phyloP scores from a whole-genome alignment of 2,329 filamentous ascomycete species.

The Penicillium concentricum region DNA sequence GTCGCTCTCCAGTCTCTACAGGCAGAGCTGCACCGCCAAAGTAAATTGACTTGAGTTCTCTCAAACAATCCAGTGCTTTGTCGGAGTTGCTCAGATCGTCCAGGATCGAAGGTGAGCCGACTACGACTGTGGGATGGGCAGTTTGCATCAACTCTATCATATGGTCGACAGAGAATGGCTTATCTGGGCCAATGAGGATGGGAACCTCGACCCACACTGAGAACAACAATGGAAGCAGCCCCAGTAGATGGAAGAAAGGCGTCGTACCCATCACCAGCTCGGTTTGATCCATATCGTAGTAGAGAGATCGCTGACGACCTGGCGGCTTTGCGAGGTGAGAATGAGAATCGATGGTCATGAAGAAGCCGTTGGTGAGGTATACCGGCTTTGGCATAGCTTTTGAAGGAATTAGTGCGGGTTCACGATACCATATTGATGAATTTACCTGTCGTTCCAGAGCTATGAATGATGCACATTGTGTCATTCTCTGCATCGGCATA shows the following conservation, averaged over 20 bases:
- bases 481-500: slow-evolving; percentile 28
- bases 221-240: slow-evolving; percentile 15
- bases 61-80: slow-evolving; percentile 12
- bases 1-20: slow-evolving; percentile 15
- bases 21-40: slow-evolving; percentile 24
- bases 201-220: slow-evolving; percentile 22
- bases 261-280: slow-evolving; percentile 19
- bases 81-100: slow-evolving; percentile 27
- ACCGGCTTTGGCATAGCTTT: slow-evolving; percentile 33
- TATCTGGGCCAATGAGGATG: slow-evolving; percentile 25
- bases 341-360: slow-evolving; percentile 14
- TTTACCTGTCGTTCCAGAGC: slow-evolving; percentile 40
- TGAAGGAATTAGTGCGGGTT: slow-evolving; percentile 14
- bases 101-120: slow-evolving; percentile 26
- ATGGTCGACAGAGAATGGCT: slow-evolving; percentile 24
- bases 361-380: slow-evolving; percentile 28
- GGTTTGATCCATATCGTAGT: slow-evolving; percentile 6
- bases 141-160: slow-evolving; percentile 20
- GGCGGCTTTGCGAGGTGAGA: slow-evolving; percentile 12
- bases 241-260: slow-evolving; percentile 33
- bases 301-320: slow-evolving; percentile 13
- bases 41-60: slow-evolving; percentile 8
- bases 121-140: slow-evolving; percentile 16
- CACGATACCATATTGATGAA: slow-evolving; percentile 17
- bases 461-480: slow-evolving; percentile 32